Conservation (phyloP, 306 rosid species). For the Lithocarpus polystachyus region DNA sequence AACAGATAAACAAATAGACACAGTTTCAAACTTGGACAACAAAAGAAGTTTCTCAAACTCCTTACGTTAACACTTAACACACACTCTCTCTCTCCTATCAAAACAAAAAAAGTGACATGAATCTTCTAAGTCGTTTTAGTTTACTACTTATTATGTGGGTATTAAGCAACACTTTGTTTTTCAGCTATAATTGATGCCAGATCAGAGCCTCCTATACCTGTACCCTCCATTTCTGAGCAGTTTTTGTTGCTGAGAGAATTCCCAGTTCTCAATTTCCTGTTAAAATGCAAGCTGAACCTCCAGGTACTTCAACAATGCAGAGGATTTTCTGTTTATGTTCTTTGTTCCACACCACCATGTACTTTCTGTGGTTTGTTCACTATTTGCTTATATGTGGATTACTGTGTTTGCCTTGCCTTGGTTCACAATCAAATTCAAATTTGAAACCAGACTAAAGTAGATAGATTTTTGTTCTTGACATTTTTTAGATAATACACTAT, state of each 20-base stretch:
- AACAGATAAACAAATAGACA: constrained; percentile 13
- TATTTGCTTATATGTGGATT: constrained; percentile 6
- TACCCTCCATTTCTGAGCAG: constrained; percentile 30
- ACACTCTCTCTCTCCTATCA: constrained; percentile 16
- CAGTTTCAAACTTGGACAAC: constrained; percentile 31
- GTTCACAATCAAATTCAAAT: constrained; percentile 10
- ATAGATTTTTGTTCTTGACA: background rate
- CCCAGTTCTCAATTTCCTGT: constrained; percentile 40
- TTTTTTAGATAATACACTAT: background rate
- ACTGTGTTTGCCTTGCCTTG: constrained; percentile 9
- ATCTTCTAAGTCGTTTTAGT: constrained; percentile 17
- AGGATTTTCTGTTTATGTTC: background rate
- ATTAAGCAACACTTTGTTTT: constrained; percentile 26
- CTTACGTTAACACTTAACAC: background rate
- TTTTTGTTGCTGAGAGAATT: background rate
- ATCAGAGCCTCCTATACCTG: constrained; percentile 24
- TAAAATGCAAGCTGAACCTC: constrained; percentile 64
- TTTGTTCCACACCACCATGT: background rate
- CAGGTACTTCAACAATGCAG: constrained; percentile 45
- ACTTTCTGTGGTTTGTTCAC: constrained; percentile 5
- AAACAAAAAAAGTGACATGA: constrained; percentile 34
- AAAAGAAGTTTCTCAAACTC: constrained; percentile 28
- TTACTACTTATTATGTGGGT: constrained; percentile 45
- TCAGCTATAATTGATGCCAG: constrained; percentile 39
- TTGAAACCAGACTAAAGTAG: constrained; percentile 15